phyloP scores from a whole-genome alignment of 169 alveolate genomes.

The Cryptosporidium sp. region DNA sequence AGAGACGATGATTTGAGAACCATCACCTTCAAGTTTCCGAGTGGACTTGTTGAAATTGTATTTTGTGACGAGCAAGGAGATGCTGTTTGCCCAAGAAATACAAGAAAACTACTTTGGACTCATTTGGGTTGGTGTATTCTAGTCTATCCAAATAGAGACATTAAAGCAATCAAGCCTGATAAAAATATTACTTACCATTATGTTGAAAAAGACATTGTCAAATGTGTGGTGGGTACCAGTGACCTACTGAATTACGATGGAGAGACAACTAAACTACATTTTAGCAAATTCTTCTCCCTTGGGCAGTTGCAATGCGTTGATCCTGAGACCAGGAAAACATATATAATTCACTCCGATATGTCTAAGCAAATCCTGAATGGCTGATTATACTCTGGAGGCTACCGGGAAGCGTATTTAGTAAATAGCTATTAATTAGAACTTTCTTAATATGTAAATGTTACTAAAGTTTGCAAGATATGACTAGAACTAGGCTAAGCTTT shows the following conservation, averaged over 20 bases:
- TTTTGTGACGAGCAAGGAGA: slow-evolving; percentile 9
- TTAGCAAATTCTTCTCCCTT: slow-evolving; percentile 56
- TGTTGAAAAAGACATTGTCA: slow-evolving; percentile 50
- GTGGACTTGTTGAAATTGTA: slow-evolving; percentile 70
- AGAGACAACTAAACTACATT: slow-evolving; percentile 21
- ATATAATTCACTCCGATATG: slow-evolving; percentile 42
- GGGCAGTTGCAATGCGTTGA: slow-evolving; percentile 54
- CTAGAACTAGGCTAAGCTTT: not conserved
- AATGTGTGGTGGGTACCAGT: slow-evolving; percentile 10
- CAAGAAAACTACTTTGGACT: slow-evolving; percentile 62
- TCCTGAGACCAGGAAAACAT: slow-evolving; percentile 55
- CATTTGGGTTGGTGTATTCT: slow-evolving; percentile 66
- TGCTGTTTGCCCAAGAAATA: slow-evolving; percentile 41
- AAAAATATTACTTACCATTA: slow-evolving; percentile 55
- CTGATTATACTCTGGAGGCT: not conserved
- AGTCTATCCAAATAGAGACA: slow-evolving; percentile 65
- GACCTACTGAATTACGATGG: not conserved
- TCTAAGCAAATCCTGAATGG: slow-evolving; percentile 39
- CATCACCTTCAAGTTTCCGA: slow-evolving; percentile 45
- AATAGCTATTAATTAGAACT: not conserved
- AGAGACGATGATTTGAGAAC: slow-evolving; percentile 33
- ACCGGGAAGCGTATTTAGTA: not conserved
- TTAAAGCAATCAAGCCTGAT: slow-evolving; percentile 59
- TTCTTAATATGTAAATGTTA: not conserved
- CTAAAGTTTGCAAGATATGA: not conserved